Evolutionary conservation across 352 stramenopile species (phyloP), one percentile per base, ranked within the genome.

Genomic region (Chloridella minuta): DNA sequence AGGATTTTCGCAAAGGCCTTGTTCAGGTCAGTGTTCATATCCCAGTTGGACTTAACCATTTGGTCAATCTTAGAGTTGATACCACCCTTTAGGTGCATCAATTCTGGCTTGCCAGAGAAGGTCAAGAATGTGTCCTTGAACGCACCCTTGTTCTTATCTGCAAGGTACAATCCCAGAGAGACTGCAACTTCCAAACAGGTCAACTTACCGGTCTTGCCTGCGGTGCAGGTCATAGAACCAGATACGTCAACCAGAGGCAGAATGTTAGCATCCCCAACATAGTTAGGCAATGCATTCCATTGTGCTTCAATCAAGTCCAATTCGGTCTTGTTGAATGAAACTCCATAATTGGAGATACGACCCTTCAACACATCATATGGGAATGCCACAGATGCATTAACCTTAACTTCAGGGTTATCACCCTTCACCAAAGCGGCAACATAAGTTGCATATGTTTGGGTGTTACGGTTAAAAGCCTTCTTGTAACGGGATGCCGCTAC

Each of bases 251-350:
- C 51, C 23, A 83, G n/a, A 25, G 51, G 51, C 23, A 83, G 23
- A 83, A 83, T 83, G 51, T 83, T 83, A 25, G 51, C 51, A 25
- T 24, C 51, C 23, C 23, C 51, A 25, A 83, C n/a, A 83, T 83
- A 83, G 23, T 83, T 83, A 83, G 51, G 51, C n/a, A 83, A 24
- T 83, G 51, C 51, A 25, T 83, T 83, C 51, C 51, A 83, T 83
- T 83, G 51, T 30, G 27, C 27, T 30, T 30, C 27, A 30, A 30
- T 30, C 27, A 30, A 30, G 27, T 30, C 27, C 27, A 30, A 30
- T 24, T 83, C 51, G 51, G n/a, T 83, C 23, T 22, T 24, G n/a
- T 25, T 24, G n/a, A 24, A 25, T 25, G 51, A 83, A 83, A 25
- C 23, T 83, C 51, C 51, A 24, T 25, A 83, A 25, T 24, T 24